Evolutionary conservation across 768 basidiomycete species (phyloP).

Genomic region (Agaricus blazei): DNA sequence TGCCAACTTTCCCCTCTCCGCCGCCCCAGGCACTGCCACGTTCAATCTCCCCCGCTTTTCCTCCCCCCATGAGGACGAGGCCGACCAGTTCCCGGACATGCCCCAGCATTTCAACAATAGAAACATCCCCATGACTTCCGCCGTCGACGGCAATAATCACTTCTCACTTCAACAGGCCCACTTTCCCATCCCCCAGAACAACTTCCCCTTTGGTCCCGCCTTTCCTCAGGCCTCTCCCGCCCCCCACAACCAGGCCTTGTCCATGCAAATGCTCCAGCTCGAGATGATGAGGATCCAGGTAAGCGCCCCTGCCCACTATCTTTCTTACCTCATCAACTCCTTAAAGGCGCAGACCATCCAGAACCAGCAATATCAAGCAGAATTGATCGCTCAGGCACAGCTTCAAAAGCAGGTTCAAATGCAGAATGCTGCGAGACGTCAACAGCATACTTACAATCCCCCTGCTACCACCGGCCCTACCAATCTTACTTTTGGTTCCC

Average conservation of each 20-base stretch:
- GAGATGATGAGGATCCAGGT: slow-evolving; percentile 83
- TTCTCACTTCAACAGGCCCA: slow-evolving; percentile 62
- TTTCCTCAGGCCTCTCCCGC: slow-evolving; percentile 40
- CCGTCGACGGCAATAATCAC: slow-evolving; percentile 65
- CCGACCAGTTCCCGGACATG: slow-evolving; percentile 57
- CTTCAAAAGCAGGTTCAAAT: slow-evolving; percentile 24
- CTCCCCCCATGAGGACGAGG: slow-evolving; percentile 48
- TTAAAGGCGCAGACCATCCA: slow-evolving; percentile 67
- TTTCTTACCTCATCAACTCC: slow-evolving; percentile 13
- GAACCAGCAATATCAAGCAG: slow-evolving; percentile 72
- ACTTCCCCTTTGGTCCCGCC: slow-evolving; percentile 49
- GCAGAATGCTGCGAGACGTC: slow-evolving; percentile 41
- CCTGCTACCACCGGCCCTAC: slow-evolving; percentile 75
- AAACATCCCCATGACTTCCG: slow-evolving; percentile 60
- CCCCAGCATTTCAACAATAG: slow-evolving; percentile 51
- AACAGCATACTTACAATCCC: slow-evolving; percentile 42
- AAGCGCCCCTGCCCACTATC: slow-evolving; percentile 16
- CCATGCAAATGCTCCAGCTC: slow-evolving; percentile 83
- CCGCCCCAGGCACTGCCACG: slow-evolving; percentile 47
- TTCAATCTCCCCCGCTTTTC: slow-evolving; percentile 63
- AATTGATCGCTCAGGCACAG: slow-evolving; percentile 52
- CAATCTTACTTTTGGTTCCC: slow-evolving; percentile 59
- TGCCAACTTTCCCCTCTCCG: slow-evolving; percentile 57
- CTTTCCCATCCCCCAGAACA: slow-evolving; percentile 45
- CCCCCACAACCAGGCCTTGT: slow-evolving; percentile 59